phyloP scores from a whole-genome alignment of 1,139 yeast species.

The Scheffersomyces cryptocercus region DNA sequence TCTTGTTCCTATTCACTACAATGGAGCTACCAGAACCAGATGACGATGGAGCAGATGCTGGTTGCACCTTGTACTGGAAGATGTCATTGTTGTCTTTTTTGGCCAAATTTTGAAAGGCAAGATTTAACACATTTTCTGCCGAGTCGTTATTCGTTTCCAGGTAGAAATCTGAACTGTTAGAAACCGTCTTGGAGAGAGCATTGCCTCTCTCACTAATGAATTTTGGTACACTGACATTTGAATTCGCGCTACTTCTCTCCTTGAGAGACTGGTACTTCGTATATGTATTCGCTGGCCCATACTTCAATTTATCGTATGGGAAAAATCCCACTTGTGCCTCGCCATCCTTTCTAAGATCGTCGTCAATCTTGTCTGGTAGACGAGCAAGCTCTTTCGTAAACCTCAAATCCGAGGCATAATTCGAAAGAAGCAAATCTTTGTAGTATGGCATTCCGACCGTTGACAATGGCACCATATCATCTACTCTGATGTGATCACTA shows the following conservation, averaged over 20 bases:
- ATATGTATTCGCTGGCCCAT: slow-evolving; percentile 45
- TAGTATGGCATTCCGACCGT: slow-evolving; percentile 87
- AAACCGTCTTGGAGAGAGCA: slow-evolving; percentile 9
- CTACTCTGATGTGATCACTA: slow-evolving; percentile 30
- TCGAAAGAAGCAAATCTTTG: slow-evolving; percentile 73
- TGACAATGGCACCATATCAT: slow-evolving; percentile 57
- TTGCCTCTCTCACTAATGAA: slow-evolving; percentile 69
- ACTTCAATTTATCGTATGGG: slow-evolving; percentile 57
- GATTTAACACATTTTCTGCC: not conserved
- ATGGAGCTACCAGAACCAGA: slow-evolving; percentile 2
- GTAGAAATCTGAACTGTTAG: slow-evolving; percentile 12
- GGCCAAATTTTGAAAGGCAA: not conserved
- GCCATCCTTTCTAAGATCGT: slow-evolving; percentile 7
- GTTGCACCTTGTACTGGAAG: slow-evolving; percentile 25
- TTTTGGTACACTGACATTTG: slow-evolving; percentile 44
- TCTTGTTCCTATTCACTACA: slow-evolving; percentile 7
- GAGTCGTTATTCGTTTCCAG: not conserved
- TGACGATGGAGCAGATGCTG: slow-evolving; percentile 6
- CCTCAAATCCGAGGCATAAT: slow-evolving; percentile 67
- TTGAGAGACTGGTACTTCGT: slow-evolving; percentile 48
- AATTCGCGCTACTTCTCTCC: slow-evolving; percentile 22
- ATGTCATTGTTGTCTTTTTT: slow-evolving; percentile 5
- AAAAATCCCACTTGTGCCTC: slow-evolving; percentile 15
- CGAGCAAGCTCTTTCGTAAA: slow-evolving; percentile 57
- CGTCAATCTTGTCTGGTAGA: slow-evolving; percentile 40